Percentiles rank a stretch among this genome's conserved stretches.
Conservation (phyloP, 1,284 basidiomycete species). For the Chiua sp. region DNA sequence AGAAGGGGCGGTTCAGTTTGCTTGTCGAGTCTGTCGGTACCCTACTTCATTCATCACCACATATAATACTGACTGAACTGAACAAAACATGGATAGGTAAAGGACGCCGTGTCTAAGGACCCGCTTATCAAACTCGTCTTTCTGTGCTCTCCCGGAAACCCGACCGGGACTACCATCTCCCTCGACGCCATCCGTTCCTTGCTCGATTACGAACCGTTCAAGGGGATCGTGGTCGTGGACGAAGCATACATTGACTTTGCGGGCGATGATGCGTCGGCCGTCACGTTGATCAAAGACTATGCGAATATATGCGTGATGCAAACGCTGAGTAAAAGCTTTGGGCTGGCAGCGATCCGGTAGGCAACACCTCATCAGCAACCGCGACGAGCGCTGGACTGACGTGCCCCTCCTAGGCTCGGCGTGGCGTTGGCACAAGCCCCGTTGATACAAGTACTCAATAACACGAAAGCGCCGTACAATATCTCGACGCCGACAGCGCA, state of each 20-base stretch:
- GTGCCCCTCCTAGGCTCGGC: slow-evolving; percentile 66
- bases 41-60: not conserved
- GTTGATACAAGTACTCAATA: slow-evolving; percentile 90
- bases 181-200: slow-evolving; percentile 74
- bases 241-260: slow-evolving; percentile 99
- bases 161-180: slow-evolving; percentile 90
- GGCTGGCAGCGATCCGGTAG: slow-evolving; percentile 92
- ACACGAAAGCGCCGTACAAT: slow-evolving; percentile 99
- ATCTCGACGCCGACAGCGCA: slow-evolving; percentile 91
- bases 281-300: slow-evolving; percentile 78
- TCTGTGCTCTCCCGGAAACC: slow-evolving; percentile 97
- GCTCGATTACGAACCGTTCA: slow-evolving; percentile 83
- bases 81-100: slow-evolving; percentile 63
- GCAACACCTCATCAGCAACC: slow-evolving; percentile 19
- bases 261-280: slow-evolving; percentile 66
- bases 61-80: slow-evolving; percentile 7
- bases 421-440: slow-evolving; percentile 90
- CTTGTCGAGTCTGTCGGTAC: slow-evolving; percentile 73
- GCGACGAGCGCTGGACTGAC: slow-evolving; percentile 5
- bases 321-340: slow-evolving; percentile 96
- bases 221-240: slow-evolving; percentile 93
- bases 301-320: slow-evolving; percentile 94
- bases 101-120: slow-evolving; percentile 68
- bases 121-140: slow-evolving; percentile 90
- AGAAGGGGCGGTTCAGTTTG: slow-evolving; percentile 79